Evolutionary conservation across 2,329 filamentous ascomycete genomes (phyloP), one percentile per base, ranked within the genome.

Genomic region (Aspergillus ustus): DNA sequence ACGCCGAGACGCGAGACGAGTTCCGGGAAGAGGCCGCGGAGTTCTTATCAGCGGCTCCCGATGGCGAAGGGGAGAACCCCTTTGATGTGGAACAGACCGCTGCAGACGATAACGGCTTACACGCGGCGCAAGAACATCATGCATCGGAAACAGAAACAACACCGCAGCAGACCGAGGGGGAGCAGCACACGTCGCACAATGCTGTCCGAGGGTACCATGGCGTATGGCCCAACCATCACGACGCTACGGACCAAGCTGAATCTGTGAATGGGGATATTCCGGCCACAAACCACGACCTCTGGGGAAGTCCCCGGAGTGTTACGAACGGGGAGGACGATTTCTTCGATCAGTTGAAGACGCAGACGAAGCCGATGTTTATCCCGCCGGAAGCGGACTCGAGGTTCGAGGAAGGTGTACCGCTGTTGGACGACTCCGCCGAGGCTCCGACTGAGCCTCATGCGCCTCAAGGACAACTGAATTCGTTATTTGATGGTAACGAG

Each of bases 401-500:
- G 49, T 92, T 84, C 65, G 89, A 91, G 61, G 90, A 92, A 76
- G 89, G 89, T 0, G 62, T 92, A 4, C 89, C 89, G 1, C 75
- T 92, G 43, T 60, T 79, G 44, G 62, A 86, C 87, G 68, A 79
- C 73, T 78, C 52, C 50, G 43, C 61, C 29, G 62, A 72, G 28
- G 65, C 64, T 13, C 69, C 71, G 3, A 60, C 62, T 7, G 64
- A 68, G 25, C 59, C 71, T 2, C 67, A 77, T 45, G 62, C 66
- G 4, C 72, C 73, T 15, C 66, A 69, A 29, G 63, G 60, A 52
- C 63, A 61, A 7, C 69, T 76, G 13, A 63, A 72, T 31, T 66
- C 73, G 29, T 61, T 76, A 7, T 84, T 67, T 76, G 80, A 50
- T 64, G 76, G 72, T 28, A 74, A 76, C n/a, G 66, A 70, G 2